phyloP scores from a whole-genome alignment of 495 filamentous ascomycete genomes.

The Lophiostoma macrostomum region DNA sequence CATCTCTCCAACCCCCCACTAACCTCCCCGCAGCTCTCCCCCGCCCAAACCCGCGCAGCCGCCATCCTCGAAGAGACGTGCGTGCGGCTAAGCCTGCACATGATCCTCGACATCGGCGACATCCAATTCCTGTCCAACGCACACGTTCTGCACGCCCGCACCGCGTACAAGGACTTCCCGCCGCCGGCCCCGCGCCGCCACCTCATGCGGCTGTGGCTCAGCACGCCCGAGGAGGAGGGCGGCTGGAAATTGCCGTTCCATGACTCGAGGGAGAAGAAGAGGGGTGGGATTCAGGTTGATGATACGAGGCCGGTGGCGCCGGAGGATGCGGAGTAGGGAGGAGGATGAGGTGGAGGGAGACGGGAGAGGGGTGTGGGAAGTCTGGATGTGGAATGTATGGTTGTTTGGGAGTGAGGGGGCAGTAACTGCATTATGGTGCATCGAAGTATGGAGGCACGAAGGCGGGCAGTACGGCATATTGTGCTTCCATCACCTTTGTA shows the following conservation, averaged over 20 bases:
- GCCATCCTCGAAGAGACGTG: constrained; percentile 39
- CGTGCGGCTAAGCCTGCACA: constrained; percentile 38
- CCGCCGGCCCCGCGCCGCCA: constrained; percentile 37
- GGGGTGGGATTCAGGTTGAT: constrained; percentile 84
- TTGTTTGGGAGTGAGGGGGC: too few species aligned
- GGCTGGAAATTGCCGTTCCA: constrained; percentile 82
- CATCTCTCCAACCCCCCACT: too few species aligned
- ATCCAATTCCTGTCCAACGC: constrained; percentile 42
- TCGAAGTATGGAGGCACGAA: too few species aligned
- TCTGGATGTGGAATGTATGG: too few species aligned
- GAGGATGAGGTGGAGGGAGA: neutral
- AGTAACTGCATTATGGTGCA: too few species aligned
- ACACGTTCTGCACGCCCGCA: constrained; percentile 41
- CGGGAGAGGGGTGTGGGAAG: too few species aligned
- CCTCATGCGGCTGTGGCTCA: constrained; percentile 83
- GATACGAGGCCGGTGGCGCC: constrained; percentile 65
- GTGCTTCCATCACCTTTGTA: too few species aligned
- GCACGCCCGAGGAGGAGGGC: constrained; percentile 74
- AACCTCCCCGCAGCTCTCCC: too few species aligned
- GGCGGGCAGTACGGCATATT: too few species aligned
- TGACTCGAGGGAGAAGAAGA: constrained; percentile 77
- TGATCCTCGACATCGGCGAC: constrained; percentile 44
- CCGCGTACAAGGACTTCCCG: constrained; percentile 43
- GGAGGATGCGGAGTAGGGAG: constrained; percentile 66
- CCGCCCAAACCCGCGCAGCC: constrained; percentile 34